Percentiles rank a stretch among this genome's conserved stretches.
phyloP scores from a whole-genome alignment of 257 asterid genomes.

The Gentiana straminea region DNA sequence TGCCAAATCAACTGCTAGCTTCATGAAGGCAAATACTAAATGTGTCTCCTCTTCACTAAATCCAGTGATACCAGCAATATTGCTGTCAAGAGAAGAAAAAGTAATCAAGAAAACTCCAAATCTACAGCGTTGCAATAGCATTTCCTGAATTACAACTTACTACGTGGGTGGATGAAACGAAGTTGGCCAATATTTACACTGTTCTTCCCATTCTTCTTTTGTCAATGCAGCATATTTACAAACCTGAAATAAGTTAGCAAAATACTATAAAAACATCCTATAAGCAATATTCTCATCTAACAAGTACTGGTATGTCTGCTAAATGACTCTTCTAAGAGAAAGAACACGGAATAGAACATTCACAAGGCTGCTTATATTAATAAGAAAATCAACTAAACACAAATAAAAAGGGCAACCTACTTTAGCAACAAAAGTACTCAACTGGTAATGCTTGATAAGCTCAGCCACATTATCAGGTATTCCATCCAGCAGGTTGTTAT shows the following conservation, averaged over 20 bases:
- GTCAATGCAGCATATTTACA: slow-evolving; percentile 76
- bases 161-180: slow-evolving; percentile 93
- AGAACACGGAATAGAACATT: neutral
- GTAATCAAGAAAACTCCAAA: slow-evolving; percentile 4
- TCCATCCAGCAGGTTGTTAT: slow-evolving; percentile 21
- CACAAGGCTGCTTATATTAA: neutral
- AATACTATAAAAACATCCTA: neutral
- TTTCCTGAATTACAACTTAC: slow-evolving; percentile 24
- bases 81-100: slow-evolving; percentile 38
- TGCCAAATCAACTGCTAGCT: slow-evolving; percentile 50
- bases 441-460: slow-evolving; percentile 66
- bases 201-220: slow-evolving; percentile 97
- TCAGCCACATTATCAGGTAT: slow-evolving; percentile 49
- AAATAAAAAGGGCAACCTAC: slow-evolving; percentile 48
- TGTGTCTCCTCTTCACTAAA: slow-evolving; percentile 59
- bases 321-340: neutral
- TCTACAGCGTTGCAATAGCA: neutral
- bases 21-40: slow-evolving; percentile 55
- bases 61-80: slow-evolving; percentile 83
- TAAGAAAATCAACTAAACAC: neutral
- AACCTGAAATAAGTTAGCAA: slow-evolving; percentile 34
- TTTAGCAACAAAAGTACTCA: slow-evolving; percentile 79
- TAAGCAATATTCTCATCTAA: neutral
- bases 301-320: neutral
- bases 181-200: slow-evolving; percentile 95